Evolutionary conservation across 2,329 filamentous ascomycete species (phyloP).

Genomic region (Aureobasidium musti): DNA sequence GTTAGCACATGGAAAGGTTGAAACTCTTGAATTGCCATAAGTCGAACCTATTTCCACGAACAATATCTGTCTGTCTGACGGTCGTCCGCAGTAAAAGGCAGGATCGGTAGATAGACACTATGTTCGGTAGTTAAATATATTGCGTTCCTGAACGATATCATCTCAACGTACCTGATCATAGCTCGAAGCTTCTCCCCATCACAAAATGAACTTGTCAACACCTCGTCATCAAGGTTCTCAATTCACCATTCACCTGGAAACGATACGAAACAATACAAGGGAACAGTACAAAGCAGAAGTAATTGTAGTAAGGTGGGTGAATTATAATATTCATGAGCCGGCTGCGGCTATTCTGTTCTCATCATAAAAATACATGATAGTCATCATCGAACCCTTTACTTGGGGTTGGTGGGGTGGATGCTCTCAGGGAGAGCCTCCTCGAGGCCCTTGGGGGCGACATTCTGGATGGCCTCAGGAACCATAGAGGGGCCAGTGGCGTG

Average conservation of each 20-base stretch:
- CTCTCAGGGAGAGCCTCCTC: constrained; percentile 16
- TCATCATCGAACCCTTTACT: neutral
- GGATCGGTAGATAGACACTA: neutral
- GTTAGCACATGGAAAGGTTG: too few relatives aligned
- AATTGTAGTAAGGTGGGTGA: neutral
- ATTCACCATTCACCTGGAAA: neutral
- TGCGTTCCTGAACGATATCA: neutral
- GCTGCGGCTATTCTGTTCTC: constrained; percentile 18
- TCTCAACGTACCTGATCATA: neutral
- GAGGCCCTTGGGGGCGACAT: constrained; percentile 7
- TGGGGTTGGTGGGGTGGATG: constrained; percentile 1
- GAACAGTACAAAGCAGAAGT: neutral
- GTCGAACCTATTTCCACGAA: too few relatives aligned
- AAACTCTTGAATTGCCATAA: too few relatives aligned
- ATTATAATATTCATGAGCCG: constrained; percentile 10
- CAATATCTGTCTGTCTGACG: too few relatives aligned
- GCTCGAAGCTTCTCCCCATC: neutral
- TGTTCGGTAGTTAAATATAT: neutral
- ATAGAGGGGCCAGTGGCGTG: constrained; percentile 24
- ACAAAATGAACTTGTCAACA: constrained; percentile 14
- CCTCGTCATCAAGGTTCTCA: constrained; percentile 1
- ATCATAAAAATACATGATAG: constrained; percentile 10
- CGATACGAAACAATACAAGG: neutral
- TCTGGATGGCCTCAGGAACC: constrained; percentile 22
- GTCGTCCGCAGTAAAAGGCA: neutral